These are phyloP conservation scores for Sporothrix pallida DNA, from an alignment of 2,329 filamentous ascomycete species.

Conservation along the genomic window DNA sequence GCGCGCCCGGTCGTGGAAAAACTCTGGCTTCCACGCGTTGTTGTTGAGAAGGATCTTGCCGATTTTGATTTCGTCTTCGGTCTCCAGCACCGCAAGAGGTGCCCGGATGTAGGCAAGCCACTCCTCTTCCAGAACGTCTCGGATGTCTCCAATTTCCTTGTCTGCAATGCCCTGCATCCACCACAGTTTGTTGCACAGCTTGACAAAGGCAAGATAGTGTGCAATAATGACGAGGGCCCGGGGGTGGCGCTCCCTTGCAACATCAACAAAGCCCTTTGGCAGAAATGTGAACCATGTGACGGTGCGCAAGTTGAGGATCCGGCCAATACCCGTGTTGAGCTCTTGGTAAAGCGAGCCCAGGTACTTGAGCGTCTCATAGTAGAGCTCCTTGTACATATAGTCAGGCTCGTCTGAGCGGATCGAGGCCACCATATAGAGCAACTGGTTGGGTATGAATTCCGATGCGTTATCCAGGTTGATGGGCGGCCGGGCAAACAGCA, in stretches of 20 bases:
- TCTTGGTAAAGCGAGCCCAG: slow-evolving; percentile 60
- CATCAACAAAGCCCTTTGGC: slow-evolving; percentile 52
- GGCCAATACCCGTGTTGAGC: slow-evolving; percentile 50
- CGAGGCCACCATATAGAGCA: slow-evolving; percentile 57
- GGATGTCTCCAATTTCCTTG: slow-evolving; percentile 54
- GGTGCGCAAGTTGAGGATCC: slow-evolving; percentile 55
- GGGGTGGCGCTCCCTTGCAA: slow-evolving; percentile 51
- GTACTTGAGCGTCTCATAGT: slow-evolving; percentile 55
- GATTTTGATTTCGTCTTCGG: slow-evolving; percentile 46
- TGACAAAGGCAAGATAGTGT: slow-evolving; percentile 59
- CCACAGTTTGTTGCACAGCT: slow-evolving; percentile 53
- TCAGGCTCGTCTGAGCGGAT: slow-evolving; percentile 53
- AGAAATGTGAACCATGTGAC: slow-evolving; percentile 61
- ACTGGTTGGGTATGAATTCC: slow-evolving; percentile 52
- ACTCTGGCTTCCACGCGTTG: slow-evolving; percentile 48
- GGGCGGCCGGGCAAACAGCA: slow-evolving; percentile 56
- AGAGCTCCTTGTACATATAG: slow-evolving; percentile 47
- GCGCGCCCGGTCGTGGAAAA: slow-evolving; percentile 24
- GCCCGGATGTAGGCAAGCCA: slow-evolving; percentile 52
- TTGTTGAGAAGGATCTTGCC: slow-evolving; percentile 54
- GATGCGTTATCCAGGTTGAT: slow-evolving; percentile 53
- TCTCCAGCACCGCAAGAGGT: slow-evolving; percentile 48
- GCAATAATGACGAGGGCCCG: slow-evolving; percentile 59
- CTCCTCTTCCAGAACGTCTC: slow-evolving; percentile 47
- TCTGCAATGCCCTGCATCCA: slow-evolving; percentile 57